Base-by-base conservation (phyloP, 768 basidiomycete genomes). In the Tylopilus rubrobrunneus region DNA sequence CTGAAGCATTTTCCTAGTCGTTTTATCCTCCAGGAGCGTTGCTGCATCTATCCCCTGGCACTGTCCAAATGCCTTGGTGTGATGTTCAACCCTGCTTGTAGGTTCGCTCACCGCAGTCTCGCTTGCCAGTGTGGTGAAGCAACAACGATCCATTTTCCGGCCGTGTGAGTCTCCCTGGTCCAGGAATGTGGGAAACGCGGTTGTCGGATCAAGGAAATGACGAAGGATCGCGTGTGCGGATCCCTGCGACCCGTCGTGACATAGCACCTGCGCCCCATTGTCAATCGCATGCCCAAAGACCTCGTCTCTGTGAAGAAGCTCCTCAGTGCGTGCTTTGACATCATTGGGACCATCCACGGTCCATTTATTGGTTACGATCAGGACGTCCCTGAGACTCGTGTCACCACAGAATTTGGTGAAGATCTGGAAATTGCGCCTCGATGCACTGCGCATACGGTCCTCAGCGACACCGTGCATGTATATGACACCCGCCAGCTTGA, bases 361-460 rank as follows among this genome's bases (percentile, higher is more conserved):
- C 75, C 76, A 74, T 76, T 72, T 76, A n/a, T 71, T 78, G 9
- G 79, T 77, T 44, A 75, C 74, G 48, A 82, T 71, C 7, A 78
- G 64, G 19, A 82, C 76, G 41, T 76, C 78, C 42, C 69, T 62
- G 31, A 82, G 74, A 15, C 73, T 70, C 10, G 56, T 65, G 25
- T 76, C 74, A 4, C 78, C 81, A 48, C 79, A 81, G n/a, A 83
- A 71, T 56, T 76, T 70, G 45, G 72, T 64, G 63, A 82, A 79
- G 59, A 76, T 70, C 31, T 65, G 68, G 56, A 79, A 78, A 58
- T 75, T 79, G 40, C 71, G 70, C 17, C 66, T 67, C 10, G 78
- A 75, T 43, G 73, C 73, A 17, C 73, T 73, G 7, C 73, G 75
- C 57, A 79, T 70, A 9, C 71, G 67, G 66, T 73, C 71, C 53